phyloP scores from a whole-genome alignment of 805 yeast genomes.

The Hanseniaspora meyeri region DNA sequence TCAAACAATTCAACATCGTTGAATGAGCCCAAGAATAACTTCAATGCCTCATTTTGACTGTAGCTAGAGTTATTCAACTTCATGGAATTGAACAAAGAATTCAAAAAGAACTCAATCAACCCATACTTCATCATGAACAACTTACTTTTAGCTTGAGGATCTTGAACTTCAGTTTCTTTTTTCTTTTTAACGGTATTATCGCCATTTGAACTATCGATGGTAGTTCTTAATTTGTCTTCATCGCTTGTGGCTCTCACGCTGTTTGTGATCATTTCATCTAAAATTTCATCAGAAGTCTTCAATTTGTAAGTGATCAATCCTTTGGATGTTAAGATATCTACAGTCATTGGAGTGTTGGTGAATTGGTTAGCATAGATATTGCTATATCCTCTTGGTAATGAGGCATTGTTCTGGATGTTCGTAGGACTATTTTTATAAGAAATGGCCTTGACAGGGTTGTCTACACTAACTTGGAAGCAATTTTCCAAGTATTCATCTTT shows the following conservation, averaged over 20 bases:
- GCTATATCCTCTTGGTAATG: conserved; percentile 67
- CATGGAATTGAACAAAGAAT: conserved; percentile 74
- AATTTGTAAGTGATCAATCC: conserved; percentile 68
- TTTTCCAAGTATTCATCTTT: conserved; percentile 64
- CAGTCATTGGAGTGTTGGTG: conserved; percentile 47
- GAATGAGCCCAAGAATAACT: conserved; percentile 27
- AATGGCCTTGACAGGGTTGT: conserved; percentile 57
- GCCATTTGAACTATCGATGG: neutral
- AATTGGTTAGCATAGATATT: conserved; percentile 83
- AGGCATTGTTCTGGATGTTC: conserved; percentile 26
- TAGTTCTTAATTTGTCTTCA: neutral
- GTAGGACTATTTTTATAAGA: conserved; percentile 22
- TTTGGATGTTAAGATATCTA: conserved; percentile 71
- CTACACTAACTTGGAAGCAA: conserved; percentile 57
- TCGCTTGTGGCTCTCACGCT: neutral
- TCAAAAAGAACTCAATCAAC: conserved; percentile 77
- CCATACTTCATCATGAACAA: conserved; percentile 72
- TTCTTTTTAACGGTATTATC: neutral
- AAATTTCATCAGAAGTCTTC: conserved; percentile 66
- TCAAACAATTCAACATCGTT: conserved; percentile 2
- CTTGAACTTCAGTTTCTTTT: conserved; percentile 32
- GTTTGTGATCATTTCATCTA: conserved; percentile 43
- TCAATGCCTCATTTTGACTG: conserved; percentile 33
- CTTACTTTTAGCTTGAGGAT: conserved; percentile 29
- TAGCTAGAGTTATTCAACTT: conserved; percentile 50